These are phyloP conservation scores for Exserohilum rostratum DNA, from an alignment of 2,329 filamentous ascomycete genomes.

Conservation along the genomic window DNA sequence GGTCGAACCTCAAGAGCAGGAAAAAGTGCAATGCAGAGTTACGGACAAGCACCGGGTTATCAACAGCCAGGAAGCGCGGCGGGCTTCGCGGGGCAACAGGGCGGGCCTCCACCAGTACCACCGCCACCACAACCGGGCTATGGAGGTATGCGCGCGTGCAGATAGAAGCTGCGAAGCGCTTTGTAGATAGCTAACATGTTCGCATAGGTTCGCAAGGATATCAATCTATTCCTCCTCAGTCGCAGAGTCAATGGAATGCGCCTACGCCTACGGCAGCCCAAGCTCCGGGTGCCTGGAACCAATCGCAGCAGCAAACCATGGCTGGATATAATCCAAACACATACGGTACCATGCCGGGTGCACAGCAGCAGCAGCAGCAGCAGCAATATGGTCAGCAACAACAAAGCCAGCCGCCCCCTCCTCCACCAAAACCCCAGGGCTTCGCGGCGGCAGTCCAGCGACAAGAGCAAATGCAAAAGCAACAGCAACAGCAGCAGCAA, in stretches of 20 bases:
- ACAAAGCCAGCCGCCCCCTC: slow-evolving; percentile 43
- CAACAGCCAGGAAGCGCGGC: slow-evolving; percentile 41
- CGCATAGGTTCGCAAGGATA: slow-evolving; percentile 28
- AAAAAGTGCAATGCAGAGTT: slow-evolving; percentile 40
- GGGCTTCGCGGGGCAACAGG: slow-evolving; percentile 35
- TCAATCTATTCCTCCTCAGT: slow-evolving; percentile 28
- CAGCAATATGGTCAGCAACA: slow-evolving; percentile 30
- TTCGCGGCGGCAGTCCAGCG: slow-evolving; percentile 37
- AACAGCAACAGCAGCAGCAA: slow-evolving; percentile 18
- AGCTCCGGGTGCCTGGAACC: slow-evolving; percentile 32
- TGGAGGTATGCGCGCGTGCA: slow-evolving; percentile 28
- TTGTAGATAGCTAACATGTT: slow-evolving; percentile 3
- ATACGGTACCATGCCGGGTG: slow-evolving; percentile 43
- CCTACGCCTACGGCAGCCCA: slow-evolving; percentile 31
- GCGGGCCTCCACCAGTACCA: slow-evolving; percentile 16
- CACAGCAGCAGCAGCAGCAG: slow-evolving; percentile 5
- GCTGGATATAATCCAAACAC: slow-evolving; percentile 41
- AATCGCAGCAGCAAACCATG: slow-evolving; percentile 27
- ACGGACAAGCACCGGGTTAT: slow-evolving; percentile 35
- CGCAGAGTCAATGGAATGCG: slow-evolving; percentile 41
- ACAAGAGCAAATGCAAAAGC: slow-evolving; percentile 18
- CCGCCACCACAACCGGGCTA: slow-evolving; percentile 34
- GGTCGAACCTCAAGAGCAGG: neutral
- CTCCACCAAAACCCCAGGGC: slow-evolving; percentile 44
- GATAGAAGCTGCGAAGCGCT: neutral